Conservation (phyloP, 305 asterid genomes). For the Vinca major region DNA sequence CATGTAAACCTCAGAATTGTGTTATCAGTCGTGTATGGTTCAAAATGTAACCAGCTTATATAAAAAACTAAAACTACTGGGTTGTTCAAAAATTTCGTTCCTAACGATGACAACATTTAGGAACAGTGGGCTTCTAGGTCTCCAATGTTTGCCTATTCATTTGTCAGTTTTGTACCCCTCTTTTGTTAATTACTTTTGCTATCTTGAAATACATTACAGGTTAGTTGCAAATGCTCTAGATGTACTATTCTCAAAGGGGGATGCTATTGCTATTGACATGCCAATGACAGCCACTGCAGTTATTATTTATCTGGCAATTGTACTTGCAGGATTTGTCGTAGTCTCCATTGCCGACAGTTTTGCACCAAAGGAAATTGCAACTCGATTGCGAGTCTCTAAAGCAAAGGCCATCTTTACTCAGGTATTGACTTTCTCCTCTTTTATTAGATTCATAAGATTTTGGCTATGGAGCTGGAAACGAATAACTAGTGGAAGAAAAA, state of each 20-base stretch:
- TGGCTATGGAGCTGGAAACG: background rate
- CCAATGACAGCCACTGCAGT: constrained; percentile 84
- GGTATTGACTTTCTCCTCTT: constrained; percentile 30
- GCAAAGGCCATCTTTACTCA: constrained; percentile 85
- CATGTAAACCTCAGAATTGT: background rate
- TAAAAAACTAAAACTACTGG: too few species aligned
- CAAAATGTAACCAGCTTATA: background rate
- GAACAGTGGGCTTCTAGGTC: background rate
- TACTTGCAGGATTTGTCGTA: constrained; percentile 73
- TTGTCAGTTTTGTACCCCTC: background rate
- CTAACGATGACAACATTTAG: background rate
- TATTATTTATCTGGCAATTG: constrained; percentile 68
- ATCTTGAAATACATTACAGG: constrained; percentile 28
- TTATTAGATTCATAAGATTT: background rate
- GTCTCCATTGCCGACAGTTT: constrained; percentile 97
- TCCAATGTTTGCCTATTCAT: background rate
- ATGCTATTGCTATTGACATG: constrained; percentile 90
- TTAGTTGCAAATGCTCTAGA: constrained; percentile 82
- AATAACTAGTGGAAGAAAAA: background rate
- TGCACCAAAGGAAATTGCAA: constrained; percentile 83
- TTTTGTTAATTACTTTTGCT: background rate
- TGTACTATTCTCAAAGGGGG: constrained; percentile 62
- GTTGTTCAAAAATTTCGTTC: background rate
- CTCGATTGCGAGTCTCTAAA: constrained; percentile 66
- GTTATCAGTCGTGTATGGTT: background rate